Evolutionary conservation across 2,329 filamentous ascomycete genomes (phyloP), one percentile per base, ranked within the genome.

Genomic region (Neurospora sp.): DNA sequence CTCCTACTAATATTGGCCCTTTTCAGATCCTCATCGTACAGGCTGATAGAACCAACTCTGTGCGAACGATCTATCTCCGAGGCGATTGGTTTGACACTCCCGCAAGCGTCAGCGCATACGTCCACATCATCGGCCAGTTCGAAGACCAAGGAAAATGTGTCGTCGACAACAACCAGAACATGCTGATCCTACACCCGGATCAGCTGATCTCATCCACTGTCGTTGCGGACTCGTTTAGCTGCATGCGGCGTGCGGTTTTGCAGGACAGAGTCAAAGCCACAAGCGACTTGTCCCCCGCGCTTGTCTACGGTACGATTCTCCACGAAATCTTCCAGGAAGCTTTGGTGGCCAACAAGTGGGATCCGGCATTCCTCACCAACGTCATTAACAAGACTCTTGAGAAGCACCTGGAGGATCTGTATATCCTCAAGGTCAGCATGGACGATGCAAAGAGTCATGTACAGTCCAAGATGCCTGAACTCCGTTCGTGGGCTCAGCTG

Each of bases 301-400:
- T 97, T 75, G 89, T 98, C 0, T 98, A 98, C 77, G 96, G 96
- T 67, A 96, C 92, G 43, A 90, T 99, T 70, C 86, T 99, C 15
- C 96, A 99, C 78, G 95, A 98, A 78, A 89, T 98, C 28, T 98
- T 99, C 75, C 96, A 99, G 78, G 90, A 94, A 77, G 93, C 94
- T 1, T 82, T 99, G 76, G 89, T 92, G 77, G 87, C 87, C 3
- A 97, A 98, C 77, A 82, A 85, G 71, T 99, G 96, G 93, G 90
- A 92, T 72, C 81, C 86, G 0, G 78, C 81, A 0, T 96, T 90
- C 73, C 82, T 98, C 17, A 82, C 84, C 39, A 80, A 84, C 0
- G 81, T 91, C 19, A 92, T 97, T 70, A 86, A 91, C 68, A 84
- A 80, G 46, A 87, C 92, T 40, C 85, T 93, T n/a, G 83, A 88